A percentile compares a stretch with the other conserved stretches of the same genome.
phyloP scores from a whole-genome alignment of 2,329 filamentous ascomycete genomes.

The Neurospora sp. region DNA sequence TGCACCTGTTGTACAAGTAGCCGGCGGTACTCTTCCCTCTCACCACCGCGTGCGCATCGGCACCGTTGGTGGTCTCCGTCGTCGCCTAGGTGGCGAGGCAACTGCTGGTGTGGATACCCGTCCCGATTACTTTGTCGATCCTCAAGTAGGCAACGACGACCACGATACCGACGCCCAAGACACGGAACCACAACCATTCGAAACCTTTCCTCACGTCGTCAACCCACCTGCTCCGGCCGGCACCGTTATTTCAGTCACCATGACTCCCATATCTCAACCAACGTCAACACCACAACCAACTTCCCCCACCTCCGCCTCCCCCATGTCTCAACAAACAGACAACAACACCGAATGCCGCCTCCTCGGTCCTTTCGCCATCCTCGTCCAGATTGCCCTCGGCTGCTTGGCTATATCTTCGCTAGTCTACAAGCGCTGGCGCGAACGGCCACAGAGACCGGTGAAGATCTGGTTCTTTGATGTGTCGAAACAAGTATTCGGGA shows the following conservation, averaged over 20 bases:
- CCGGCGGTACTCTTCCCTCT: neutral
- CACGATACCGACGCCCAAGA: neutral
- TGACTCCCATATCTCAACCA: constrained; percentile 9
- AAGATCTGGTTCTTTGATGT: constrained; percentile 98
- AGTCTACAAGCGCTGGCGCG: constrained; percentile 87
- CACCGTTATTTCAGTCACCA: constrained; percentile 10
- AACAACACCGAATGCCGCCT: constrained; percentile 60
- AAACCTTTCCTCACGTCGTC: neutral
- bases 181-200: neutral
- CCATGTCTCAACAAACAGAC: constrained; percentile 2
- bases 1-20: neutral
- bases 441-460: constrained; percentile 80
- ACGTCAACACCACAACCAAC: neutral
- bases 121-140: neutral
- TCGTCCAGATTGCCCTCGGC: constrained; percentile 83
- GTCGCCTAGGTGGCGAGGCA: neutral
- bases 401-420: constrained; percentile 73
- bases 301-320: constrained; percentile 2
- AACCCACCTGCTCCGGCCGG: neutral
- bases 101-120: neutral
- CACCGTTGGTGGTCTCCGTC: neutral
- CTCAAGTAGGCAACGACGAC: neutral
- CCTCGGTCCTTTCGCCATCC: constrained; percentile 79
- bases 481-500: constrained; percentile 94
- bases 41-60: neutral